These are phyloP conservation scores for Halenospora varia DNA, from an alignment of 495 filamentous ascomycete genomes.

Conservation along the genomic window DNA sequence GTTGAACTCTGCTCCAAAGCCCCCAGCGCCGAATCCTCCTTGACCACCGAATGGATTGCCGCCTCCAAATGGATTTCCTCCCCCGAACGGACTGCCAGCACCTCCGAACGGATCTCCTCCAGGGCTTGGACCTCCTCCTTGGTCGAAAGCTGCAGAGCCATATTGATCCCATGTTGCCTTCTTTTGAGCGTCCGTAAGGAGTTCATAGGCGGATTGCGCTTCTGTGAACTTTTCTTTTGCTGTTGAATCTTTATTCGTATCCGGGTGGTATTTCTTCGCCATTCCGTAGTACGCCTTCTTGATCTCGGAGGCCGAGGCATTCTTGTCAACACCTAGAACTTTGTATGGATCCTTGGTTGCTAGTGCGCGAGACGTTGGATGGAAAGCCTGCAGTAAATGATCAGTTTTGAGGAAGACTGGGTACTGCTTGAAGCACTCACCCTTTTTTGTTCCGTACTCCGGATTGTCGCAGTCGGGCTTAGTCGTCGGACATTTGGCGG, in stretches of 20 bases:
- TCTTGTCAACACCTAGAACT: slow-evolving; percentile 76
- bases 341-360: slow-evolving; percentile 77
- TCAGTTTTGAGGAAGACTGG: not conserved
- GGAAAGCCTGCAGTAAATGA: slow-evolving; percentile 57
- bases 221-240: slow-evolving; percentile 95
- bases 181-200: slow-evolving; percentile 88
- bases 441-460: slow-evolving; percentile 8
- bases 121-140: slow-evolving; percentile 46
- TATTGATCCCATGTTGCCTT: slow-evolving; percentile 86
- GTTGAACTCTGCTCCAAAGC: slow-evolving; percentile 75
- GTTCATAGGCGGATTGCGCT: slow-evolving; percentile 86
- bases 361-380: slow-evolving; percentile 57
- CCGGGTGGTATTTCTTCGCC: slow-evolving; percentile 97
- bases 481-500: not conserved
- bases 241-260: slow-evolving; percentile 89
- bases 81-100: slow-evolving; percentile 51
- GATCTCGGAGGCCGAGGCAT: slow-evolving; percentile 78
- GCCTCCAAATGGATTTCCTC: slow-evolving; percentile 29
- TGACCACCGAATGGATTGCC: no score
- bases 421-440: slow-evolving; percentile 4
- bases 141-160: slow-evolving; percentile 84
- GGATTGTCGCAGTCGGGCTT: not conserved
- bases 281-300: slow-evolving; percentile 98
- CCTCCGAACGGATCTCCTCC: slow-evolving; percentile 62
- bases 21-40: slow-evolving; percentile 51